Evolutionary conservation across 495 filamentous ascomycete species (phyloP), one percentile per base, ranked within the genome.

Genomic region (Xylaria nigripes): DNA sequence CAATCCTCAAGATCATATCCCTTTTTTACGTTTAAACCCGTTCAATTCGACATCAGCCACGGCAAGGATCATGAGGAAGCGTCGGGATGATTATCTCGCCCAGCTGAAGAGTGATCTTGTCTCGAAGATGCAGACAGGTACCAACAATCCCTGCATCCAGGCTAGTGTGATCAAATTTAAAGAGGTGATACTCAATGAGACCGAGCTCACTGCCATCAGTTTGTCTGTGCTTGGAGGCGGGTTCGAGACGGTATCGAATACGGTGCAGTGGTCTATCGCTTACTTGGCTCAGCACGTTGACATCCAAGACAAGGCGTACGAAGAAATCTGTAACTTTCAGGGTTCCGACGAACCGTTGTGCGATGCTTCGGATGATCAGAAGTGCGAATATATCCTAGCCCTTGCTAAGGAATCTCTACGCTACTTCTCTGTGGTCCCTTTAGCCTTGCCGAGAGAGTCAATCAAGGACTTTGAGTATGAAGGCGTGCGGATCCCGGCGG

Each of bases 1-100:
- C 13, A 85, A 85, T 49, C 55, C 81, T 19, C 81, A 85, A 60
- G 82, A 86, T 50, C 84, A 85, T 55, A 78, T 86, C 10, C 81
- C 82, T 15, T 59, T 85, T 0, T 59, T 86, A 29, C 71, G 81
- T 1, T 58, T 83, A 13, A 81, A 81, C 53, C 81, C 81, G 0
- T 75, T 81, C 50, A 83, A 63, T 52, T 60, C 62, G 18, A 76
- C 73, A 6, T 75, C 75, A 0, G 64, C 65, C 30, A 76, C 74
- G 53, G 81, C 81, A 5, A 71, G 72, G 16, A 75, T 81, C 54
- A 79, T 84, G 72, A 70, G 81, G n/a, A 61, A 72, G 40, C 72
- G 83, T 15, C 70, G 83, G 18, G 81, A 85, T 56, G 72, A 69
- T n/a, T 86, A 85, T 54, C 64, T 85, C 9, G 71, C 69, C 3